Conservation (phyloP, 768 basidiomycete species). For the Termitomyces sp. region DNA sequence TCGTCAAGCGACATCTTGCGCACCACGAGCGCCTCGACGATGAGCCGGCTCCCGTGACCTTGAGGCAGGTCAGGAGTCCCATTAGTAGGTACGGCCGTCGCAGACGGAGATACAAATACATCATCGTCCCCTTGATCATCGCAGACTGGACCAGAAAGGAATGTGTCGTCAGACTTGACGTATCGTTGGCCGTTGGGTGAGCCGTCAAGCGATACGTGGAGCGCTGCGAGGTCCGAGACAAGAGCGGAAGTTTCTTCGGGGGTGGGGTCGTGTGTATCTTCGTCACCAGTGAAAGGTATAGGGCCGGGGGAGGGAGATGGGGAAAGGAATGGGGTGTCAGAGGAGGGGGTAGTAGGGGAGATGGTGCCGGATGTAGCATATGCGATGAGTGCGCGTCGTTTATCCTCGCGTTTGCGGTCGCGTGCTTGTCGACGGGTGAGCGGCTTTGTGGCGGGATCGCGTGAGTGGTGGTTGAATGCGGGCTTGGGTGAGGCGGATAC, state of each 20-base stretch:
- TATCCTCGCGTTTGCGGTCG: constrained; percentile 49
- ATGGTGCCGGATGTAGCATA: constrained; percentile 10
- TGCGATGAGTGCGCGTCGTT: constrained; percentile 28
- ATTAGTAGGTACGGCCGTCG: constrained; percentile 17
- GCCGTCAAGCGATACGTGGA: constrained; percentile 11
- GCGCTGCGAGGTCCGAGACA: constrained; percentile 13
- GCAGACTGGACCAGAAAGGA: neutral
- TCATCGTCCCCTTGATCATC: constrained; percentile 26
- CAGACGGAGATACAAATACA: constrained; percentile 30
- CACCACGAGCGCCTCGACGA: constrained; percentile 78
- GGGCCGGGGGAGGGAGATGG: constrained; percentile 1
- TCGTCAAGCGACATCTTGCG: constrained; percentile 75
- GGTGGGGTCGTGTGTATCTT: neutral
- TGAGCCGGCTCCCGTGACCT: constrained; percentile 45
- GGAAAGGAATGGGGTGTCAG: neutral
- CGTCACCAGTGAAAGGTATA: neutral
- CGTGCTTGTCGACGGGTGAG: constrained; percentile 38
- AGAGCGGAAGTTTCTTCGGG: constrained; percentile 10
- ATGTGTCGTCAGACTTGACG: neutral
- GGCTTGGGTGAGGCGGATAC: neutral
- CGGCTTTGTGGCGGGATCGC: constrained; percentile 20
- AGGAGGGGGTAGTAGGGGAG: neutral
- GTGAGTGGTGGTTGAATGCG: neutral
- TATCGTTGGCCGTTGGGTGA: neutral
- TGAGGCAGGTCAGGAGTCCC: constrained; percentile 11